Percentiles rank a stretch among this genome's conserved stretches.
Evolutionary conservation across 139 green algal genomes (phyloP).

Genomic region (Chlorella sp.): DNA sequence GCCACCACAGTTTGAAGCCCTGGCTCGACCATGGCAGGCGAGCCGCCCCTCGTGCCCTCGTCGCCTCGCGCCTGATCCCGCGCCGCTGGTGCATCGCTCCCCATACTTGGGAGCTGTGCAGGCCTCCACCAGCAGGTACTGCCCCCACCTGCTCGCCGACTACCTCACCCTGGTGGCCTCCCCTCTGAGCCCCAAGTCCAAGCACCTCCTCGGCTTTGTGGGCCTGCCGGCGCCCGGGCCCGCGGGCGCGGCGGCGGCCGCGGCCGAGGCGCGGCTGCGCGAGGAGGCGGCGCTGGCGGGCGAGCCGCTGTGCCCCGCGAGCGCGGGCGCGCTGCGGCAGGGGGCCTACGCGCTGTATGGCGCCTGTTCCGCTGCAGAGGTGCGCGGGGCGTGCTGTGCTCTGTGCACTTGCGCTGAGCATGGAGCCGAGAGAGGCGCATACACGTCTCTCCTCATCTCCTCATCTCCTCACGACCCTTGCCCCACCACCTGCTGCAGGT

Average conservation of each 20-base stretch:
- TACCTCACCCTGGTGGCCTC: constrained; percentile 38
- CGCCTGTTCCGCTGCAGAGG: constrained; percentile 33
- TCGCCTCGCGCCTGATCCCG: no score
- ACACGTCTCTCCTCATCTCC: no score
- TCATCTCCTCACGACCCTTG: no score
- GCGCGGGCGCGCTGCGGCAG: constrained; percentile 26
- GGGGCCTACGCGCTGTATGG: constrained; percentile 47
- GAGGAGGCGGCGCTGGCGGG: constrained; percentile 13
- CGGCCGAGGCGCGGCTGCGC: neutral
- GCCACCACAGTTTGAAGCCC: no score
- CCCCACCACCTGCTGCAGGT: constrained; percentile 16
- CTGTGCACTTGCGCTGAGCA: neutral
- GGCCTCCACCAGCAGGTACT: constrained; percentile 26
- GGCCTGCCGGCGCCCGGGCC: constrained; percentile 2
- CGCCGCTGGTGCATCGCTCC: no score
- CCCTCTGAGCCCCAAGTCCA: constrained; percentile 6
- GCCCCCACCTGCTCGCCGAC: constrained; percentile 46
- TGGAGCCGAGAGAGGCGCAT: no score
- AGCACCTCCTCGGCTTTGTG: constrained; percentile 12
- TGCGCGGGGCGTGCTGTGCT: neutral
- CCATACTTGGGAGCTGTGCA: no score
- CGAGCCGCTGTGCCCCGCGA: constrained; percentile 4
- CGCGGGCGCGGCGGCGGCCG: neutral
- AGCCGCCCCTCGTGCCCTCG: no score
- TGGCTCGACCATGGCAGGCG: no score